Evolutionary conservation across 2,329 filamentous ascomycete genomes (phyloP), one percentile per base, ranked within the genome.

Genomic region (Penicillium sp.): DNA sequence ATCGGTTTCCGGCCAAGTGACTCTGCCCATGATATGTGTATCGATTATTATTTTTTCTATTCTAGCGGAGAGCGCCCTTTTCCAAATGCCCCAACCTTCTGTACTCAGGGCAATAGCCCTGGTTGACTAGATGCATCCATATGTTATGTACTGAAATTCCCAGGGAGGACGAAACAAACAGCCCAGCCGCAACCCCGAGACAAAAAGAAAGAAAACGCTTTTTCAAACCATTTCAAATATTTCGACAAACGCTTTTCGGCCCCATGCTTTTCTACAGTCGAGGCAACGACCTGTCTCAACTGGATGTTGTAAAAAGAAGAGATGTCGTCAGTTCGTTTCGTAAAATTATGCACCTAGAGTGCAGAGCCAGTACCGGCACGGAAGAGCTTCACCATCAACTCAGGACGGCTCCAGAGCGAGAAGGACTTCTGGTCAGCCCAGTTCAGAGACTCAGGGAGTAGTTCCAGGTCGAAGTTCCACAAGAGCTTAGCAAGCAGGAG

Each of bases 401-500:
- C 51, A 16, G 59, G 58, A 55, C 76, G 75, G 56, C 72, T 63
- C 76, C 76, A 79, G 8, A 77, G 57, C 4, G 64, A 67, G 43
- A 66, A 78, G 0, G 64, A 66, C 5, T 64, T 50, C 60, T 78
- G 76, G 1, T 71, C 58, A 3, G 19, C 13, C 67, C 68, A 70
- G 15, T 53, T n/a, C 4, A 43, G 1, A 5, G 58, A 61, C 50
- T 75, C 71, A 0, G 68, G 57, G 11, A 60, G 65, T 3, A 78
- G 66, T 25, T 72, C 65, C 3, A 78, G 45, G 39, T 78, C 76
- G 34, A 76, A 78, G 33, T 70, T 63, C 55, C 68, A 75, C 4
- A 76, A 49, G 0, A 76, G 50, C 21, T 72, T 75, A 6, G 73
- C 61, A 4, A 75, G 60, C n/a, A 78, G 70, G 1, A 77, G 64